phyloP scores from a whole-genome alignment of 2,329 filamentous ascomycete genomes.

The Truncatella angustata region DNA sequence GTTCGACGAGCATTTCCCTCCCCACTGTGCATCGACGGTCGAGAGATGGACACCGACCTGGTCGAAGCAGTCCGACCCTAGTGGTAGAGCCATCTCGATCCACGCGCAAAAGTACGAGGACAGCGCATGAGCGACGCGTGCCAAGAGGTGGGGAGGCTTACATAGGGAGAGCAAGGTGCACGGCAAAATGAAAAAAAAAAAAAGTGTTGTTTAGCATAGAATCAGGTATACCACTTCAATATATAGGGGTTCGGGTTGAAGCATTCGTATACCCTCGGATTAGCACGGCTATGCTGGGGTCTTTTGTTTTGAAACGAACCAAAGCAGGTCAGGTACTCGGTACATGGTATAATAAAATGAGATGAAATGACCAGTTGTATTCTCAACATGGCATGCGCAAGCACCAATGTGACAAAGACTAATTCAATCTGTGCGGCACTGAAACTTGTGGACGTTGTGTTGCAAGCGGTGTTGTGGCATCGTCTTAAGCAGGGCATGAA shows the following conservation, averaged over 20 bases:
- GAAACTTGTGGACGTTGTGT: too few species aligned
- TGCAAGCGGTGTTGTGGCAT: too few species aligned
- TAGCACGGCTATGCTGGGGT: background rate
- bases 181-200: background rate
- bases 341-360: background rate
- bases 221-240: background rate
- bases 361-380: background rate
- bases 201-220: background rate
- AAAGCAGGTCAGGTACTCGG: too few species aligned
- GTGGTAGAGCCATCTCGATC: conserved; percentile 79
- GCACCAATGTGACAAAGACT: too few species aligned
- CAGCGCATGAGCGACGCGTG: conserved; percentile 19
- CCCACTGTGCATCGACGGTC: conserved; percentile 86
- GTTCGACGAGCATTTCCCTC: conserved; percentile 99
- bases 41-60: conserved; percentile 97
- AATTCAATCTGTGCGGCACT: too few species aligned
- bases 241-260: background rate
- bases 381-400: too few species aligned
- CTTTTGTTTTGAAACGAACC: too few species aligned
- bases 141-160: background rate
- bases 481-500: too few species aligned
- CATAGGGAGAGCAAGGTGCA: too few species aligned
- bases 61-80: conserved; percentile 95
- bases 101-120: conserved; percentile 73
- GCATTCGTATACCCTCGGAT: background rate